These are phyloP conservation scores for Tanacetum coccineum DNA, from an alignment of 129 eudicot species.

Conservation along the genomic window DNA sequence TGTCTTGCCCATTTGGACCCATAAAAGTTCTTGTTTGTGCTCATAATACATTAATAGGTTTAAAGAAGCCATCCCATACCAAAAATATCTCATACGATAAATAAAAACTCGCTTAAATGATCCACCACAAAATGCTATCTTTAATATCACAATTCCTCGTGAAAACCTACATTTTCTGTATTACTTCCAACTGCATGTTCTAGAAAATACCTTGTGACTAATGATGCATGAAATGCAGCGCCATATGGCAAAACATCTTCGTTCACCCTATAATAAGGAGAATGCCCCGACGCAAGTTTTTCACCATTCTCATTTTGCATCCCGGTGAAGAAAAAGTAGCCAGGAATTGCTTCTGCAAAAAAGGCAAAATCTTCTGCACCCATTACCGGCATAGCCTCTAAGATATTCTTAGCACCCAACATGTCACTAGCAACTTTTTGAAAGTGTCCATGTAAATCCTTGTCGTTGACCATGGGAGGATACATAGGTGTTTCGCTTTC, in stretches of 20 bases:
- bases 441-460: slow-evolving; percentile 35
- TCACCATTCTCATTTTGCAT: slow-evolving; percentile 40
- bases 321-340: slow-evolving; percentile 43
- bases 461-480: slow-evolving; percentile 35
- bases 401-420: slow-evolving; percentile 41
- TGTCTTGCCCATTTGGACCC: no score
- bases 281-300: slow-evolving; percentile 35
- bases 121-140: no score
- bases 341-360: slow-evolving; percentile 52
- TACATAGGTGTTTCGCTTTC: slow-evolving; percentile 28
- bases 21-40: no score
- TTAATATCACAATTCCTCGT: no score
- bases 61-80: no score
- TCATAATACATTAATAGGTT: no score
- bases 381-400: slow-evolving; percentile 32
- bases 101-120: no score
- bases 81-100: no score
- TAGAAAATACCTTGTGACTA: slow-evolving; percentile 45
- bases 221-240: slow-evolving; percentile 63
- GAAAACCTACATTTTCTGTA: no score
- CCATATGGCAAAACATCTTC: slow-evolving; percentile 60
- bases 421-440: slow-evolving; percentile 37
- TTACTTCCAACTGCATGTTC: slow-evolving; percentile 6
- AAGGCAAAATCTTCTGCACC: slow-evolving; percentile 68
- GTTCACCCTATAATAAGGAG: slow-evolving; percentile 43